A percentile compares a stretch with the other conserved stretches of the same genome.
phyloP scores from a whole-genome alignment of 805 yeast species.

The Kregervanrija delftensis region DNA sequence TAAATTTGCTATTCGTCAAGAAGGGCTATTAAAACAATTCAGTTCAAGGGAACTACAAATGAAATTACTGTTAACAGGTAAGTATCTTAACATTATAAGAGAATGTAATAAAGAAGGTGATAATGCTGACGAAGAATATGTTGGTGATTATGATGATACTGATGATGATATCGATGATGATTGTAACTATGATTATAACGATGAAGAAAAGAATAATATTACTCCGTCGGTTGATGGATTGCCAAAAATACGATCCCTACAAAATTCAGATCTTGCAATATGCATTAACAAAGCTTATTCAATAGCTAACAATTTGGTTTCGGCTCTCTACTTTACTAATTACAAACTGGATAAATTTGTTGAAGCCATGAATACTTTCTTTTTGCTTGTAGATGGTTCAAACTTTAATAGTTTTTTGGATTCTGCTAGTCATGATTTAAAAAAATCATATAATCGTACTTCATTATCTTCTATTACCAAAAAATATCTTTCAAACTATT shows the following conservation, averaged over 20 bases:
- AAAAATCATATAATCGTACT: constrained; percentile 25
- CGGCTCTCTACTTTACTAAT: constrained; percentile 53
- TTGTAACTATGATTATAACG: constrained; percentile 36
- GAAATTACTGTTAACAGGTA: constrained; percentile 76
- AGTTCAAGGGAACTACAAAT: constrained; percentile 44
- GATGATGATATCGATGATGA: neutral
- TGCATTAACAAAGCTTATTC: constrained; percentile 55
- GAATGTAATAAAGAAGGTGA: constrained; percentile 25
- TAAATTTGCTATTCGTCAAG: constrained; percentile 64
- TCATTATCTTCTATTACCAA: constrained; percentile 28
- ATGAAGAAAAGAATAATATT: neutral
- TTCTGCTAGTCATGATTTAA: constrained; percentile 44
- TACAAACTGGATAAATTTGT: constrained; percentile 46
- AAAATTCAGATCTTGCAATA: constrained; percentile 36
- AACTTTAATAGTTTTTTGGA: constrained; percentile 48
- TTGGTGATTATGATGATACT: neutral
- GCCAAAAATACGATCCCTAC: constrained; percentile 16
- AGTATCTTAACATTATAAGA: constrained; percentile 65
- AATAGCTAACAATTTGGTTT: constrained; percentile 57
- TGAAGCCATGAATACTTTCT: constrained; percentile 46
- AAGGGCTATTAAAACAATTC: constrained; percentile 68
- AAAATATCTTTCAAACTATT: constrained; percentile 18
- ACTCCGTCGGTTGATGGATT: no score
- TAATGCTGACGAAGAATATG: neutral
- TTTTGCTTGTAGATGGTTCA: constrained; percentile 46